Conservation (phyloP, 2,329 filamentous ascomycete genomes). For the Keithomyces neogunnii region DNA sequence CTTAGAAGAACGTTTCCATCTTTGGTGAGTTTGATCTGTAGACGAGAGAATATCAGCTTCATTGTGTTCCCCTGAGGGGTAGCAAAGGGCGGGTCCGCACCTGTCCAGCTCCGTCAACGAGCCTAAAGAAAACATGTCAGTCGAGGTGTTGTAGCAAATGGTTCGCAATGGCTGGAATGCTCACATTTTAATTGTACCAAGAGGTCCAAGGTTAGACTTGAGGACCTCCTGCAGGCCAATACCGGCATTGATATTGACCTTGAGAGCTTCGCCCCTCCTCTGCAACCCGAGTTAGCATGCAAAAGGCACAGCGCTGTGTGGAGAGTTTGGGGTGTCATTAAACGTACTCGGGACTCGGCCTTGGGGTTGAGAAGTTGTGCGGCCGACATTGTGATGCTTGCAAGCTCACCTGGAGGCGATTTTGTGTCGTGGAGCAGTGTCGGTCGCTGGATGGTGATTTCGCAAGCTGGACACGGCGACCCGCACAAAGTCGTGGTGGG, state of each 20-base stretch:
- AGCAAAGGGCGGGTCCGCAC: conserved; percentile 32
- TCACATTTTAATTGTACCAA: conserved; percentile 94
- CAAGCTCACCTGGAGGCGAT: conserved; percentile 9
- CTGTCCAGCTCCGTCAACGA: conserved; percentile 62
- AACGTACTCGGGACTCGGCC: conserved; percentile 86
- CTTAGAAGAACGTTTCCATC: conserved; percentile 82
- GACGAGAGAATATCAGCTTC: conserved; percentile 16
- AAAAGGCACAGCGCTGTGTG: conserved; percentile 1
- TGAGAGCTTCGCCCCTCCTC: conserved; percentile 93
- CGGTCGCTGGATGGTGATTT: conserved; percentile 14
- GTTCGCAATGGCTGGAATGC: not conserved
- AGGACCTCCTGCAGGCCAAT: conserved; percentile 91
- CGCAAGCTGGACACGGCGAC: conserved; percentile 21
- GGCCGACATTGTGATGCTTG: conserved; percentile 65
- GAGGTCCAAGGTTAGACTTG: conserved; percentile 89
- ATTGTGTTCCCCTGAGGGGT: conserved; percentile 17
- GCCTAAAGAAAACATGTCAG: conserved; percentile 31
- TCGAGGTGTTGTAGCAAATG: not conserved
- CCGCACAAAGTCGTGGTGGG: conserved; percentile 19
- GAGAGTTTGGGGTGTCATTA: conserved; percentile 3
- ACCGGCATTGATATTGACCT: conserved; percentile 93
- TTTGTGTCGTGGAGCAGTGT: conserved; percentile 8
- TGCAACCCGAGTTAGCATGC: conserved; percentile 29
- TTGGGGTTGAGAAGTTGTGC: conserved; percentile 98
- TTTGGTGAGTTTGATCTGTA: conserved; percentile 94